Evolutionary conservation across 345 rosid genomes (phyloP).

Genomic region (Brassica carinata): DNA sequence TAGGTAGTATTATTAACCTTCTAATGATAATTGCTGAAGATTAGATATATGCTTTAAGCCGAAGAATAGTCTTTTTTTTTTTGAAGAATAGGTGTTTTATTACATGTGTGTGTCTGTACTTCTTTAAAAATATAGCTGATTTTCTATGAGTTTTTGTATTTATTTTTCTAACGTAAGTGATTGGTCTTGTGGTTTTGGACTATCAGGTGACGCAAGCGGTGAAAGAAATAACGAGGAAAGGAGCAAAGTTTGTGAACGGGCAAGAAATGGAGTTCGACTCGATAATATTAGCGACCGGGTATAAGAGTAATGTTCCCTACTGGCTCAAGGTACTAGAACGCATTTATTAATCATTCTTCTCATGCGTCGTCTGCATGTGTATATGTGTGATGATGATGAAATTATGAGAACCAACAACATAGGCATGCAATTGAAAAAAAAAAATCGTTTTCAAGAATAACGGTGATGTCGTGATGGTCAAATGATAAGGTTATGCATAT

Average conservation of each 20-base stretch:
- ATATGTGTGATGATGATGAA: constrained; percentile 27
- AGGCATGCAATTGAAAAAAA: constrained; percentile 4
- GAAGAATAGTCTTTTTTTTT: neutral
- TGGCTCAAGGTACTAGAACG: constrained; percentile 78
- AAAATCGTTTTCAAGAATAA: constrained; percentile 37
- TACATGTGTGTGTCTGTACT: constrained; percentile 10
- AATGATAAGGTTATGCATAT: constrained; percentile 18
- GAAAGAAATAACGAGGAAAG: constrained; percentile 66
- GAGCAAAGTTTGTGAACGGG: constrained; percentile 74
- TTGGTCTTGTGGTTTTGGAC: constrained; percentile 18
- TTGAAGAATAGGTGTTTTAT: neutral
- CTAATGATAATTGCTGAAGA: neutral
- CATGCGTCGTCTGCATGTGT: neutral
- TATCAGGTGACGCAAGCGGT: constrained; percentile 70
- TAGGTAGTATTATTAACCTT: neutral
- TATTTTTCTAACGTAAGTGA: neutral
- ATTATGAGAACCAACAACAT: constrained; percentile 23
- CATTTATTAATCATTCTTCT: neutral
- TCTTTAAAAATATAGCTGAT: neutral
- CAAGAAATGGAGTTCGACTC: constrained; percentile 74
- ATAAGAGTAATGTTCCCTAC: constrained; percentile 82
- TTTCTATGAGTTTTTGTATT: neutral
- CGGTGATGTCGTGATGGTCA: constrained; percentile 33
- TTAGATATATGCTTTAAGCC: neutral
- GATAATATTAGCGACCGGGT: constrained; percentile 88